Evolutionary conservation across 345 rosid genomes (phyloP), one percentile per base, ranked within the genome.

Genomic region (Leavenworthia alabamica): DNA sequence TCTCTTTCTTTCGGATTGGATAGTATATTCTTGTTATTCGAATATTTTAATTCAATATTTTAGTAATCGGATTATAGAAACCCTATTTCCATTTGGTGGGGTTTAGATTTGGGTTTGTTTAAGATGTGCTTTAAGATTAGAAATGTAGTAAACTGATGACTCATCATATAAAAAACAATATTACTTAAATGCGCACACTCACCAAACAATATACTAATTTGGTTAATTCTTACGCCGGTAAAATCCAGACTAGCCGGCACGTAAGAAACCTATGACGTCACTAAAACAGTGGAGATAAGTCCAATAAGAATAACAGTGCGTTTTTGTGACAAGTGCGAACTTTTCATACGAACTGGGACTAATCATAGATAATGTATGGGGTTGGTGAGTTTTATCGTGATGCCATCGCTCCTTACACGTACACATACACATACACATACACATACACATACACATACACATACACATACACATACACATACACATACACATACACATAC

Each of bases 281-380:
- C 1, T 9, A 3, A 33, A 15, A 49, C 39, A 41, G 60, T 20
- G 13, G 42, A 22, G 33, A 12, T 1, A 26, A 66, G 20, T 35
- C 24, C 49, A 41, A 14, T 8, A 10, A 26, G 19, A 48, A 39
- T 3, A 51, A 40, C n/a, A 31, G 16, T 7, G 28, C 2, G 53
- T 15, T 26, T 37, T 19, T 68, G 39, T 59, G 60, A 68, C 46
- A 60, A 60, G 29, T 51, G 73, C 32, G 42, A n/a, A 31, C 15
- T 50, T 68, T 6, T 11, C 6, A 29, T 16, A 50, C 46, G 31
- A 6, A 26, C 33, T 17, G 2, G 8, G 58, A 7, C 7, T 47
- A 39, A n/a, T n/a, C n/a, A n/a, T n/a, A 39, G 47, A 52, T 68
- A 52, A 44, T 62, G 74, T 52, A 44, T 70, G 68, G 74, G 63